phyloP scores from a whole-genome alignment of 1,284 basidiomycete species.

The Malassezia sympodialis region DNA sequence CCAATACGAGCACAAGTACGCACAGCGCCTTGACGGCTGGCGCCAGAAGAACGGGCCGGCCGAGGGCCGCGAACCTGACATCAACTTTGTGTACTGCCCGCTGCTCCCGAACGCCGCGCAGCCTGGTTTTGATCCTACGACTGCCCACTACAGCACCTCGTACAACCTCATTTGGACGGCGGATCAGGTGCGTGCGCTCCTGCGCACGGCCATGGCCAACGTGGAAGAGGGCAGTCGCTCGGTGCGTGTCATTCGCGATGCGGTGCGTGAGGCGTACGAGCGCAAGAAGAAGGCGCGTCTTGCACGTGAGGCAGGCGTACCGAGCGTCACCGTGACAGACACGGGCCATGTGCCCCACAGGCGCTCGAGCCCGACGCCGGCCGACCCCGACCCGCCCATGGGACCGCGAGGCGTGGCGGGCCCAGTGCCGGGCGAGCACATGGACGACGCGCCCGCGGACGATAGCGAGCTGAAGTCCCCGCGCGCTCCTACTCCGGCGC shows the following conservation, averaged over 20 bases:
- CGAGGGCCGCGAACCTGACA: slow-evolving; percentile 8
- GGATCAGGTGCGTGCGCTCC: slow-evolving; percentile 30
- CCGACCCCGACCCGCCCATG: neutral
- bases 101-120: slow-evolving; percentile 30
- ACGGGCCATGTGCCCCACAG: neutral
- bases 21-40: slow-evolving; percentile 22
- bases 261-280: slow-evolving; percentile 19
- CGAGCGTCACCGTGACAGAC: neutral
- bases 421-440: neutral
- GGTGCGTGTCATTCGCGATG: slow-evolving; percentile 11
- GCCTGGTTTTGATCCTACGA: slow-evolving; percentile 34
- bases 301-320: neutral
- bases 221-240: slow-evolving; percentile 19
- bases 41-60: neutral
- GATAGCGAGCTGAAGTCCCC: neutral
- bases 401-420: neutral
- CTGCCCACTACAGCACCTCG: slow-evolving; percentile 32
- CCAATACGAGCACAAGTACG: slow-evolving; percentile 23
- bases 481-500: neutral
- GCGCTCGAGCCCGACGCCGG: neutral
- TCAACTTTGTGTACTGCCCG: slow-evolving; percentile 38
- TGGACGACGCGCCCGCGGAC: neutral
- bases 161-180: slow-evolving; percentile 45
- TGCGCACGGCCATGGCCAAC: slow-evolving; percentile 27
- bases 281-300: slow-evolving; percentile 2